phyloP scores from a whole-genome alignment of 176 grass and related monocot genomes.

The Avena insularis region DNA sequence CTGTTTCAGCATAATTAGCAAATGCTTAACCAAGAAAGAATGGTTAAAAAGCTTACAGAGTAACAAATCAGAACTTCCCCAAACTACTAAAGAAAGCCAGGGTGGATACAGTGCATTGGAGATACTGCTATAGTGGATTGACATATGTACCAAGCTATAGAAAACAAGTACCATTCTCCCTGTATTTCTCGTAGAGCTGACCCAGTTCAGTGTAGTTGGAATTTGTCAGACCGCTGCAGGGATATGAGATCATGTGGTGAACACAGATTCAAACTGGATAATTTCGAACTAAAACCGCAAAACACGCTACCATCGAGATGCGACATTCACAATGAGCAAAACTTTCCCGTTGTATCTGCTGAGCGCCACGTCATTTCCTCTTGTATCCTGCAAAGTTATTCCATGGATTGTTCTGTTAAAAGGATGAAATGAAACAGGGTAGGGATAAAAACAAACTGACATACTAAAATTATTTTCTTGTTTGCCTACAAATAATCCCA shows the following conservation, averaged over 20 bases:
- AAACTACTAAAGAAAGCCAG: background rate
- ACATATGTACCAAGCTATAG: constrained; percentile 1
- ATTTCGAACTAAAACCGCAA: constrained; percentile 1
- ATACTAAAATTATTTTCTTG: background rate
- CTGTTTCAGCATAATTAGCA: background rate
- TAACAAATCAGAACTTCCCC: background rate
- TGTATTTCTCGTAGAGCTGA: constrained; percentile 62
- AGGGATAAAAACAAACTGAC: background rate
- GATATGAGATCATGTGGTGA: constrained; percentile 16
- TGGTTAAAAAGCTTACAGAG: background rate
- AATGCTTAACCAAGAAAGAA: background rate
- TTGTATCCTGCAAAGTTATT: constrained; percentile 54
- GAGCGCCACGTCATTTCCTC: constrained; percentile 63
- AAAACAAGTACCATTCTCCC: constrained; percentile 39
- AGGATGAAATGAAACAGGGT: background rate
- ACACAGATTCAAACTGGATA: background rate
- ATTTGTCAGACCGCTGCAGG: constrained; percentile 66
- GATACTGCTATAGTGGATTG: constrained; percentile 13
- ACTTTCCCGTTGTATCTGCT: constrained; percentile 72
- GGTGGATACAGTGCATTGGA: background rate
- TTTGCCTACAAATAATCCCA: background rate
- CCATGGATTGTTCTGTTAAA: background rate
- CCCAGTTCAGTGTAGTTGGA: constrained; percentile 60
- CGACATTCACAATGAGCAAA: constrained; percentile 74
- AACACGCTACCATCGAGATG: constrained; percentile 57